Percentiles rank a stretch among this genome's conserved stretches.
Evolutionary conservation across 2,329 filamentous ascomycete genomes (phyloP).

Genomic region (Juglanconis sp.): DNA sequence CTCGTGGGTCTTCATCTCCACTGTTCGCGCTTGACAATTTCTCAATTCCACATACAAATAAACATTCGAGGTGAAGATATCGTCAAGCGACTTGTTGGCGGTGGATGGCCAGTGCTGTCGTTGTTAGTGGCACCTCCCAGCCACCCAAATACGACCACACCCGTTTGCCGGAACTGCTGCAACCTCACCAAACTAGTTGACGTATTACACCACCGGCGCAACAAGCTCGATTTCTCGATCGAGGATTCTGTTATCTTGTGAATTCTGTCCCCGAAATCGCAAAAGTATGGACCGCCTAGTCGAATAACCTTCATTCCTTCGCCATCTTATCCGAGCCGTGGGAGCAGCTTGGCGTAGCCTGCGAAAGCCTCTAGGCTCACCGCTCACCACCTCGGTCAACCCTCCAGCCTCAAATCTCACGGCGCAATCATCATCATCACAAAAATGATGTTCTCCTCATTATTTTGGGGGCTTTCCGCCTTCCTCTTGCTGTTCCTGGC

Average conservation of each 20-base stretch:
- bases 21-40: neutral
- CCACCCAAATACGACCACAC: neutral
- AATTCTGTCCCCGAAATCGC: neutral
- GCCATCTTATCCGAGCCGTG: no score
- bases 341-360: neutral
- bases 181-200: neutral
- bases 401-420: neutral
- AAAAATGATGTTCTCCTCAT: conserved; percentile 37
- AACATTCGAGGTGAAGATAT: neutral
- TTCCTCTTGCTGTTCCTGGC: conserved; percentile 46
- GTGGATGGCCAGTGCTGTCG: neutral
- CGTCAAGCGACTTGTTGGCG: neutral
- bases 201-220: neutral
- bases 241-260: neutral
- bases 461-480: conserved; percentile 37
- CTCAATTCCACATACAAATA: neutral
- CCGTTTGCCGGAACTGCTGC: neutral
- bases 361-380: neutral
- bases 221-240: neutral
- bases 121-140: neutral
- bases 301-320: neutral
- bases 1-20: neutral
- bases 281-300: neutral
- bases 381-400: neutral
- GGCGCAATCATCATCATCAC: no score